Percentiles rank a stretch among this genome's conserved stretches.
Evolutionary conservation across 2,329 filamentous ascomycete species (phyloP).

Genomic region (Cordyceps farinosa): DNA sequence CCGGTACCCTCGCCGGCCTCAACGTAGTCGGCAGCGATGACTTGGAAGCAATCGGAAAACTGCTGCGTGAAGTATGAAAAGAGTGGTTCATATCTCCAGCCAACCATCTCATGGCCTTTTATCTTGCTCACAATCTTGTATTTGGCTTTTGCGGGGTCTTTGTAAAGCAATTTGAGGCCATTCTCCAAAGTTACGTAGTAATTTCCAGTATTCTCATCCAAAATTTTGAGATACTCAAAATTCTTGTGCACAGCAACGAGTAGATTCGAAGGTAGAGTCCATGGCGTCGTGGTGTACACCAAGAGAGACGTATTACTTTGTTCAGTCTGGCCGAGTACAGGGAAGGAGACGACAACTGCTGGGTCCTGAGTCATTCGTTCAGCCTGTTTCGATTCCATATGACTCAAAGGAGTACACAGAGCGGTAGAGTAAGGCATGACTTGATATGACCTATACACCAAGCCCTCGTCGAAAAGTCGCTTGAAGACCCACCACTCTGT

Average conservation of each 20-base stretch:
- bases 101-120: constrained; percentile 65
- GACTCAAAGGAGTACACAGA: constrained; percentile 69
- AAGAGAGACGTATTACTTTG: constrained; percentile 56
- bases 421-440: constrained; percentile 77
- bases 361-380: constrained; percentile 74
- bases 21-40: constrained; percentile 67
- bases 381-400: constrained; percentile 73
- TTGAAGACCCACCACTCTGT: constrained; percentile 78
- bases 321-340: constrained; percentile 60
- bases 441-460: constrained; percentile 68
- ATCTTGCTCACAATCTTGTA: constrained; percentile 65
- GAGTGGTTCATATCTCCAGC: constrained; percentile 68
- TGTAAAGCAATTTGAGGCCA: constrained; percentile 66
- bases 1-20: constrained; percentile 70
- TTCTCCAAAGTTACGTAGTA: constrained; percentile 68
- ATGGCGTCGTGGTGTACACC: constrained; percentile 65
- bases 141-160: constrained; percentile 73
- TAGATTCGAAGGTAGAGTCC: constrained; percentile 77
- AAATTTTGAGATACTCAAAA: constrained; percentile 74
- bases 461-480: constrained; percentile 66
- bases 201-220: constrained; percentile 61
- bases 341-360: constrained; percentile 68
- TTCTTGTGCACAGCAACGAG: constrained; percentile 69
- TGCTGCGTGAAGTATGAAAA: constrained; percentile 70
- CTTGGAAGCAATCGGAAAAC: constrained; percentile 66